phyloP scores from a whole-genome alignment of 2,329 filamentous ascomycete genomes.

The Diplodia seriata region DNA sequence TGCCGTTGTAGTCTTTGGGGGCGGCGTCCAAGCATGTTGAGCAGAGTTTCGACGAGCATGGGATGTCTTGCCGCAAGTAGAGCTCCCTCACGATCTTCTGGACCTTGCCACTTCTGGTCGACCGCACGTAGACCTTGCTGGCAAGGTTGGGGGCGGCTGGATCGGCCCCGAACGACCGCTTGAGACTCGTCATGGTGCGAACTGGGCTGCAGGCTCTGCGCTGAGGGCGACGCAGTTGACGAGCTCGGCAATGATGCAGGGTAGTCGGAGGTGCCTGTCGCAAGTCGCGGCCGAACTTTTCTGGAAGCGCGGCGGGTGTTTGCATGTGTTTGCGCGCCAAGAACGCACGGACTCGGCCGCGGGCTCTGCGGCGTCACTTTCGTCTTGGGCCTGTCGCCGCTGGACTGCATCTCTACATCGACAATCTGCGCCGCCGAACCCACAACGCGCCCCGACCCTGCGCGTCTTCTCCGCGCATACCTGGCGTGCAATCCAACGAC shows the following conservation, averaged over 20 bases:
- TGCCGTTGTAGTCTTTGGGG: slow-evolving; percentile 78
- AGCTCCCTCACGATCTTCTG: slow-evolving; percentile 98
- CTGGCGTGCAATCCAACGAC: neutral
- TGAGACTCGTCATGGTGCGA: slow-evolving; percentile 65
- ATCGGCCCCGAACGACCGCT: slow-evolving; percentile 62
- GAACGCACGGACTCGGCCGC: slow-evolving; percentile 10
- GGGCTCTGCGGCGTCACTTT: slow-evolving; percentile 27
- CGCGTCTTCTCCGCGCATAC: neutral
- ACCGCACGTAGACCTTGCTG: slow-evolving; percentile 94
- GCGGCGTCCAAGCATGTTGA: slow-evolving; percentile 74
- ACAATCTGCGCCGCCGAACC: slow-evolving; percentile 10
- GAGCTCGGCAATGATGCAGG: slow-evolving; percentile 10
- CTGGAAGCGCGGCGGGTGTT: slow-evolving; percentile 25
- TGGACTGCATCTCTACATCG: slow-evolving; percentile 1
- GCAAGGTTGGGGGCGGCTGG: slow-evolving; percentile 75
- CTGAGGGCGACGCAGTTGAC: neutral
- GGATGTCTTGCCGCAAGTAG: slow-evolving; percentile 95
- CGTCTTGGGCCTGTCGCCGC: slow-evolving; percentile 16
- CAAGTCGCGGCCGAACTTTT: slow-evolving; percentile 26
- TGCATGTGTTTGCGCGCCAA: slow-evolving; percentile 30
- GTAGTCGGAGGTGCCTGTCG: slow-evolving; percentile 11
- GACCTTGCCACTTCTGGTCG: slow-evolving; percentile 93
- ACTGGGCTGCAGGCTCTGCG: slow-evolving; percentile 2
- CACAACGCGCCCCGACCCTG: neutral
- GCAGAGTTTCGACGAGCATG: slow-evolving; percentile 93